phyloP scores from a whole-genome alignment of 805 yeast species.

The Torulaspora quercuum region DNA sequence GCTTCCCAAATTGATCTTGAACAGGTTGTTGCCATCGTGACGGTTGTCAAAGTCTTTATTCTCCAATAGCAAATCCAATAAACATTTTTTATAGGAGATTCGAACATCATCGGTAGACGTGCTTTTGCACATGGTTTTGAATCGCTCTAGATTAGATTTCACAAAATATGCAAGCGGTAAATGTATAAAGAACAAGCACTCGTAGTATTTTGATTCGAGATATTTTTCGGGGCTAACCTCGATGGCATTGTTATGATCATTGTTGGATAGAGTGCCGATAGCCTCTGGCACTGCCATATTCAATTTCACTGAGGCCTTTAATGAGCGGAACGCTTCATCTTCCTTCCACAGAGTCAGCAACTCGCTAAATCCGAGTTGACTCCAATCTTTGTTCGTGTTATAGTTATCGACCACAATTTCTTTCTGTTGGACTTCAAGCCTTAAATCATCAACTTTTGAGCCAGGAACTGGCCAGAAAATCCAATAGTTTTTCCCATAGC shows the following conservation, averaged over 20 bases:
- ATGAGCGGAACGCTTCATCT: neutral
- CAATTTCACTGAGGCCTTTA: constrained; percentile 5
- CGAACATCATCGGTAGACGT: constrained; percentile 16
- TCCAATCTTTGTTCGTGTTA: constrained; percentile 10
- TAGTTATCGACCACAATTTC: neutral
- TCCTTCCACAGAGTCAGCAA: constrained; percentile 19
- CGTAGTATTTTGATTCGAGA: constrained; percentile 37
- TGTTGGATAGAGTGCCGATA: neutral
- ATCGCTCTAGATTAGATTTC: constrained; percentile 49
- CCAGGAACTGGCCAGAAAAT: constrained; percentile 16
- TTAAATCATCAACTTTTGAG: constrained; percentile 7
- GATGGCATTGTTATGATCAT: neutral
- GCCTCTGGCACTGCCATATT: constrained; percentile 13
- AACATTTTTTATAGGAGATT: constrained; percentile 21
- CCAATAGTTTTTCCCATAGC: constrained; percentile 23
- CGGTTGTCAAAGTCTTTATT: constrained; percentile 43
- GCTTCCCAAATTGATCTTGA: constrained; percentile 27
- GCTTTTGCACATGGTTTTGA: constrained; percentile 42
- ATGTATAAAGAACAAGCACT: constrained; percentile 36
- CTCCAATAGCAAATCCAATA: constrained; percentile 37
- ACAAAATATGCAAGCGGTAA: constrained; percentile 41
- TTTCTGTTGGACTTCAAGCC: constrained; percentile 2
- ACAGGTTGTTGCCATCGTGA: constrained; percentile 28
- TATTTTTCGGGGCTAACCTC: constrained; percentile 25
- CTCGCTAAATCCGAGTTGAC: constrained; percentile 8